Base-by-base conservation (phyloP, 202 grass and related monocot species). In the Schoenoplectus triqueter region DNA sequence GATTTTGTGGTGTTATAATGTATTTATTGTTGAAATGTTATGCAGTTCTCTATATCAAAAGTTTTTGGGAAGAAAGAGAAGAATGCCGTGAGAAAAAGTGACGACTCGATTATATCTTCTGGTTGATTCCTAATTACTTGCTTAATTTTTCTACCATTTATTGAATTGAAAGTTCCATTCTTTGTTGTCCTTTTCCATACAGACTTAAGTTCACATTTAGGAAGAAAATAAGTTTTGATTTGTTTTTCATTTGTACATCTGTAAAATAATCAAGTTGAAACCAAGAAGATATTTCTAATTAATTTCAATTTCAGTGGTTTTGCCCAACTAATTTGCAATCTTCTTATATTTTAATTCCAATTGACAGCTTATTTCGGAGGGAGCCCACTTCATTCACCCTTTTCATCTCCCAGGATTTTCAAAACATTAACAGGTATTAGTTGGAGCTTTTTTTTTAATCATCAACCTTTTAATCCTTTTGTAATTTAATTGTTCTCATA, bases 351-450 rank as follows among this genome's bases (percentile, higher is more conserved):
- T 83, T 42, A 64, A 63, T 19, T 67, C 6, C 31, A 8, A 71
- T 59, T 83, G 45, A 84, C 88, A 96, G 89, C 76, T 84, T 69
- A 85, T 88, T 82, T 86, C 66, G 87, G 42, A 63, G 91, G 67
- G 45, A 90, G 73, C 50, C 86, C 82, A 69, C 59, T 71, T 80
- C 40, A 50, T 74, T 88, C 88, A 69, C 5, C 89, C 42, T 63
- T 82, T 41, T 89, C 93, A 87, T 88, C 93, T 60, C 86, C 93
- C 57, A 86, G 89, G 69, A 89, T 93, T 86, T 91, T 88, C 88
- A 93, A 82, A 91, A 94, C 80, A 57, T 82, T 91, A 64, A 85
- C 87, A 0, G 87, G 89, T 94, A 89, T 88, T 7, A 48, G 64
- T 18, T 66, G 44, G 52, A 65, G 15, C 44, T 20, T 70, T 69